Evolutionary conservation across 805 yeast genomes (phyloP), one percentile per base, ranked within the genome.

Genomic region (Myxozyma kluyveri): DNA sequence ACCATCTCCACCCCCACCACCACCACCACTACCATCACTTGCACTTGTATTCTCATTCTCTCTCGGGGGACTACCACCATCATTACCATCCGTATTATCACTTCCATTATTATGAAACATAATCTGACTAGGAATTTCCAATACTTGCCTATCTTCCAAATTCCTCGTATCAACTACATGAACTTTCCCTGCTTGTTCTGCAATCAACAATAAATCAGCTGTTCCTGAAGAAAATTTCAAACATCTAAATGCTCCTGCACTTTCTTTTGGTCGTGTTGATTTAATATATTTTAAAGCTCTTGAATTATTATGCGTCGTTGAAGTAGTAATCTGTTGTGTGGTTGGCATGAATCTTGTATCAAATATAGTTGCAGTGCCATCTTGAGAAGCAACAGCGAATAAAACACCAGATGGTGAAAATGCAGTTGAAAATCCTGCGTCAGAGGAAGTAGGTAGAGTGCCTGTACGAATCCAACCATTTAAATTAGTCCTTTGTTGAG

Each of bases 131-230:
- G 69, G 68, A 19, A 67, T 56, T 27, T 59, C 60, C 29, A 88
- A 74, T 33, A 89, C 88, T 66, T 86, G 91, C 64, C 86, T 91
- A 60, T 85, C 82, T 52, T 76, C 72, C 59, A 81, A 78, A 62
- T 85, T 80, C 56, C 96, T 77, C 23, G 88, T 76, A 66, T 90
- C 96, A 24, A 90, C 73, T 50, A 89, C 73, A 69, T 90, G 98
- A 2, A 90, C 86, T 48, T 96, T 75, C 0, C 95, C 95, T 47
- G 82, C 84, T 61, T 90, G 96, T 66, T 90, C 97, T 48, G 85
- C 78, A 2, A 90, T 75, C 47, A 86, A 79, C 50, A 90, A 70
- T 53, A 88, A 68, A 67, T 90, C 96, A 61, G 84, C 90, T 14
- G 84, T 72, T 3, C 87, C 84, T 33, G 76, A 73, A 22, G 86